Evolutionary conservation across 2,329 filamentous ascomycete genomes (phyloP), one percentile per base, ranked within the genome.

Genomic region (Scytalidium lignicola): DNA sequence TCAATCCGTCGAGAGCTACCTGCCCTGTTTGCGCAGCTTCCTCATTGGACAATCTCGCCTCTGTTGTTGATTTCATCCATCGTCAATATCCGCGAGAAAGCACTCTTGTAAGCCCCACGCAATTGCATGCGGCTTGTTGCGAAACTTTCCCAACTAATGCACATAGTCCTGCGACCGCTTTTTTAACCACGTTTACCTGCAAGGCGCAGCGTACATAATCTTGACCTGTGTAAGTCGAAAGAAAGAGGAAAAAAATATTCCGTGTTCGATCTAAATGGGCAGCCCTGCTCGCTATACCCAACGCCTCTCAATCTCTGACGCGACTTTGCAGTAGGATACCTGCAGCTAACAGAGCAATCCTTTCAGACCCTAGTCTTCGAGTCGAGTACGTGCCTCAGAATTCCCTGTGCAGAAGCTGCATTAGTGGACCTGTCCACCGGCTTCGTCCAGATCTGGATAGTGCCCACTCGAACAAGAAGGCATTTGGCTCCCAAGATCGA

Each of bases 201-300:
- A 55, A 48, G 46, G 48, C 51, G 57, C 52, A 60, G 57, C 55
- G 56, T 60, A 52, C 58, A 56, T 56, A 47, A 53, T 47, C 50
- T 49, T 41, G 21, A 13, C 10, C n/a, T 37, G 32, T 37, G 32
- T 37, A 37, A 37, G 32, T 37, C 15, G 7, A 5, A 28, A 28
- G n/a, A n/a, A n/a, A n/a, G n/a, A n/a, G n/a, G n/a, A 28, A 8
- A 37, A 47, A 52, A 50, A 49, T 40, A 21, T 45, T 52, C 49
- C 50, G 48, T 26, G 43, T 29, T 44, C 43, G 46, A 40, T 37
- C 32, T 46, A 41, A 43, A 46, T 44, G 46, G 46, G 46, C 46
- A 54, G 50, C 51, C 54, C 51, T 55, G 51, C 47, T 51, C 12
- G 26, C n/a, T 19, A 46, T 37, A 37, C 44, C 29, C 44, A 46